A percentile compares a stretch with the other conserved stretches of the same genome.
phyloP scores from a whole-genome alignment of 2,329 filamentous ascomycete species.

The Malbranchea zuffiana region DNA sequence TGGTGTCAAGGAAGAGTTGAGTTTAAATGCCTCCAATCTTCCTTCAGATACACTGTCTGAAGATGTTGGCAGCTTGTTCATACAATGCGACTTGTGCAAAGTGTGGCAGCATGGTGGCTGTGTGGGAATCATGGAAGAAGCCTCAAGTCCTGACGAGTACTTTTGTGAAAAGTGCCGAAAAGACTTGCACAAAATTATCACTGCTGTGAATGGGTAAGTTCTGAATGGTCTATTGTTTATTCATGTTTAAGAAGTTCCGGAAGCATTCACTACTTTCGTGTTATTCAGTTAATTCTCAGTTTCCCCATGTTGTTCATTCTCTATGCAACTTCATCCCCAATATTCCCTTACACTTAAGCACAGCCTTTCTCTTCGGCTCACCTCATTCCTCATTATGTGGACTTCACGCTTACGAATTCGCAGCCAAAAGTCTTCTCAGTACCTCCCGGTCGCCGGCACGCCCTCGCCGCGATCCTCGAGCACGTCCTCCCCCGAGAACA shows the following conservation, averaged over 20 bases:
- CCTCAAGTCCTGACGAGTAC: constrained; percentile 88
- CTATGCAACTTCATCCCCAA: background rate
- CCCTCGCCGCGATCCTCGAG: constrained; percentile 35
- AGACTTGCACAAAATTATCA: constrained; percentile 76
- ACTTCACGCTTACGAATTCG: constrained; percentile 22
- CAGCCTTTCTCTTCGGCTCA: background rate
- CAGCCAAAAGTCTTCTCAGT: constrained; percentile 53
- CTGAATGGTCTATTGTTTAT: constrained; percentile 7
- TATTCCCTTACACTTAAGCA: background rate
- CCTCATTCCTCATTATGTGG: constrained; percentile 16
- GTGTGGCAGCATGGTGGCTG: constrained; percentile 99
- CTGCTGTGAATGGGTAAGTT: constrained; percentile 73
- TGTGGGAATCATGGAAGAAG: constrained; percentile 91
- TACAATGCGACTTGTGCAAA: constrained; percentile 95
- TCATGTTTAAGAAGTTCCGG: constrained; percentile 1
- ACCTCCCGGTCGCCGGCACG: constrained; percentile 48
- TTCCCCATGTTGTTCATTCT: constrained; percentile 1
- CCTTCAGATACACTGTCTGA: constrained; percentile 57
- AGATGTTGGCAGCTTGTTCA: constrained; percentile 87
- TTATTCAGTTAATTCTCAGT: constrained; percentile 1
- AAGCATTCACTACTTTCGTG: constrained; percentile 2
- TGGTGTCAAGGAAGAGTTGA: constrained; percentile 47
- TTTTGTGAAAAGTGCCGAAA: constrained; percentile 93
- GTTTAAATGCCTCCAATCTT: constrained; percentile 46
- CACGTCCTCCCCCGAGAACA: constrained; percentile 32